A percentile compares a stretch with the other conserved stretches of the same genome.
Evolutionary conservation across 108 stramenopile genomes (phyloP).

Genomic region (Nitzschia sp.): DNA sequence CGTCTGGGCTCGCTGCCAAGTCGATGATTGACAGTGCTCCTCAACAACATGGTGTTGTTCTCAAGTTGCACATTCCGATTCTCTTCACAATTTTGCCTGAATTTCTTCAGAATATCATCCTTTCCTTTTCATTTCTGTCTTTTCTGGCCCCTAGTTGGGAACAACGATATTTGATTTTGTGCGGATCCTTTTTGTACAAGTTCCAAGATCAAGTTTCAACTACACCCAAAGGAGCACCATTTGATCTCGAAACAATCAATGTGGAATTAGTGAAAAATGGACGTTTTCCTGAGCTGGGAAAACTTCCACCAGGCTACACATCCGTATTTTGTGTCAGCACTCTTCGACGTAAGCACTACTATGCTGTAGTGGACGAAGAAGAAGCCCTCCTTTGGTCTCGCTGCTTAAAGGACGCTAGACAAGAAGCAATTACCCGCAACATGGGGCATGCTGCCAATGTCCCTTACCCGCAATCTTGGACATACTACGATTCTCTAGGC

Average conservation of each 20-base stretch:
- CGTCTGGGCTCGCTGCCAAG: conserved; percentile 44
- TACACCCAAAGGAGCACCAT: conserved; percentile 67
- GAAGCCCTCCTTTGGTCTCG: conserved; percentile 70
- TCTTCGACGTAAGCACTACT: conserved; percentile 61
- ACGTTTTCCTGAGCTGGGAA: conserved; percentile 5
- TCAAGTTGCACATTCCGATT: conserved; percentile 67
- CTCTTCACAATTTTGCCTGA: conserved; percentile 59
- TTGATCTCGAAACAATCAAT: conserved; percentile 46
- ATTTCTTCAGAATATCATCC: conserved; percentile 45
- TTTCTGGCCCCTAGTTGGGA: conserved; percentile 67
- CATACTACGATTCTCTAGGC: conserved; percentile 65
- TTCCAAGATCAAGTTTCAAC: conserved; percentile 49
- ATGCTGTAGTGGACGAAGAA: conserved; percentile 57
- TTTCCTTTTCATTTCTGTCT: conserved; percentile 34
- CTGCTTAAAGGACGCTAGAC: conserved; percentile 52
- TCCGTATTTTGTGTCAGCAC: conserved; percentile 57
- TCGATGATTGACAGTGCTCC: conserved; percentile 57
- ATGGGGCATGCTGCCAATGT: conserved; percentile 74
- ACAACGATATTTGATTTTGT: conserved; percentile 61
- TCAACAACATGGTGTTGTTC: conserved; percentile 53
- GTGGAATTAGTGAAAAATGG: conserved; percentile 24
- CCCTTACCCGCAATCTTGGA: conserved; percentile 69
- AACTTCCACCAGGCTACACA: conserved; percentile 44
- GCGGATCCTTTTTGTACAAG: conserved; percentile 79
- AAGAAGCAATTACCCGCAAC: conserved; percentile 59